Base-by-base conservation (phyloP, 495 filamentous ascomycete species). In the Corynascus novoguineensis region DNA sequence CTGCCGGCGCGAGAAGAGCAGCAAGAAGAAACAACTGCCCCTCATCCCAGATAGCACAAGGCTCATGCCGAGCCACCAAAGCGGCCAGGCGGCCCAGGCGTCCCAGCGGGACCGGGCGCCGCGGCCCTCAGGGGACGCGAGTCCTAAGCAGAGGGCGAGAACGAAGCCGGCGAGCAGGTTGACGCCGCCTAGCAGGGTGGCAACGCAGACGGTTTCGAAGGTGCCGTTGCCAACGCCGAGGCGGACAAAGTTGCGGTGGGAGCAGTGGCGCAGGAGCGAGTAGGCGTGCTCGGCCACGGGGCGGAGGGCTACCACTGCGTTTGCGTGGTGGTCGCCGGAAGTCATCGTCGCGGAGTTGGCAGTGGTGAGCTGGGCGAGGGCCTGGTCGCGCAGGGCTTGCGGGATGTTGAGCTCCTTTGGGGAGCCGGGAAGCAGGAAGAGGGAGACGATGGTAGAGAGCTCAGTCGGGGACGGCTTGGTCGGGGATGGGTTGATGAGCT, bases 241-340 rank as follows among this genome's bases (percentile, higher is more conserved):
- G 44, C 73, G 71, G 21, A 79, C 74, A 57, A 79, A 73, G 64
- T 78, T 78, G 42, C 72, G 69, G 67, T 79, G 76, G 42, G 75
- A 75, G 65, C 77, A 80, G 61, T 74, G 73, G 32, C 71, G 72
- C 0, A 80, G 69, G 22, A 80, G 71, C 42, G 72, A 65, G 55
- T 73, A 73, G 37, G 68, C 68, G 58, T 75, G 71, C 47, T 75
- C 72, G 37, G 72, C 70, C n/a, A 73, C 63, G 32, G 72, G 70
- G 4, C 49, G 35, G 10, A 75, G 63, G 21, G 62, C 57, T 22
- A 55, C 48, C n/a, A n/a, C n/a, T 4, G 72, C 64, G 45, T 71
- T 17, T n/a, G n/a, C n/a, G 37, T 15, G n/a, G n/a, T 15, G 37
- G 37, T 9, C 15, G 37, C 7, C 12, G 35, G 35, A 14, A n/a